Evolutionary conservation across 192 early-diverging fungal species (phyloP).

Genomic region (Backusella circina): DNA sequence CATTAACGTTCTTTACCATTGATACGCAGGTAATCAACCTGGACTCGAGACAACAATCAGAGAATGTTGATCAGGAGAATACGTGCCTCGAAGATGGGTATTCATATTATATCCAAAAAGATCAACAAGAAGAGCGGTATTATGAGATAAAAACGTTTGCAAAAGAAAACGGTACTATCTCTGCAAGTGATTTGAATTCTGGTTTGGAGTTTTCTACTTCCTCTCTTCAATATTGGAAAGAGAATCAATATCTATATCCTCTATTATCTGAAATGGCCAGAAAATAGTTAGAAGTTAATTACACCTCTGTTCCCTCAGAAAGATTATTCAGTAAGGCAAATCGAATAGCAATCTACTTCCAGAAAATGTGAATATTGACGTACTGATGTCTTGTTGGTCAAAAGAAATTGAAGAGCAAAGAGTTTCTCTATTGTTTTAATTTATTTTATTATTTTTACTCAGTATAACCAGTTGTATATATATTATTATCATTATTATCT

Average conservation of each 20-base stretch:
- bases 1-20: not conserved
- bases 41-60: not conserved
- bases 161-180: not conserved
- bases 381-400: not conserved
- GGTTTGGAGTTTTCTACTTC: not conserved
- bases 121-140: not conserved
- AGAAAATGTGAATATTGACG: not conserved
- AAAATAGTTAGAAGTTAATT: not conserved
- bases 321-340: not conserved
- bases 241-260: not conserved
- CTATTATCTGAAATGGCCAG: not conserved
- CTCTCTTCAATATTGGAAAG: not conserved
- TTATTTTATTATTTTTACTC: not conserved
- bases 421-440: not conserved
- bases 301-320: not conserved
- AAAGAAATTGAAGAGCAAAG: not conserved
- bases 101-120: not conserved
- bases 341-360: not conserved
- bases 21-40: not conserved
- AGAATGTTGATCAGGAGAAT: not conserved
- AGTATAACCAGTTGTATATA: not conserved
- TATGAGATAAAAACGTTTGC: not conserved
- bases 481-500: too few species aligned
- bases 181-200: not conserved
- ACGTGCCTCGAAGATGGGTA: not conserved